Evolutionary conservation across 106 monocot species (phyloP), one percentile per base, ranked within the genome.

Genomic region (Acanthochlamys bracteata): DNA sequence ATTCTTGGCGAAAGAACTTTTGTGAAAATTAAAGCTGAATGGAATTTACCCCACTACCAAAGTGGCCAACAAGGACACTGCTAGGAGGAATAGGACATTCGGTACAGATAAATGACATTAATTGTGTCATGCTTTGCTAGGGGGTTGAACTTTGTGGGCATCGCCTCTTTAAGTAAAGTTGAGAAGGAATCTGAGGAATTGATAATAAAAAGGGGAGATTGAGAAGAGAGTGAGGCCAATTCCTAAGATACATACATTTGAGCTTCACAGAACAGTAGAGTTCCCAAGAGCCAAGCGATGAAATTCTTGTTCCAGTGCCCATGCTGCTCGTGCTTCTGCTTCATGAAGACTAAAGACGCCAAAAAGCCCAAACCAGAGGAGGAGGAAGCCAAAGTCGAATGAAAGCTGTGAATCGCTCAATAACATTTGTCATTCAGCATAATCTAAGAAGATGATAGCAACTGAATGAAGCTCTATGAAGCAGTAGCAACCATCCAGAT

Each of bases 311-410:
- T 78, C 55, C 72, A 78, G 57, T 67, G 42, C 39, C 72, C 77
- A 15, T 78, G 72, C 33, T 67, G 71, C 53, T 65, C 72, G 17
- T 78, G 77, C 59, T 77, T 77, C 66, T 78, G 73, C 73, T 78
- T 71, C 74, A 69, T 74, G 73, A 81, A 60, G 76, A 61, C 54
- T 21, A 73, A 65, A 56, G 52, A 63, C 63, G 60, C 42, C 71
- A 81, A 49, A 49, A 14, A 64, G 42, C 57, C 42, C 58, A 80
- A 65, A 39, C 52, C 10, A 23, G 69, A 76, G 39, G 62, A 56
- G 54, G 45, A 76, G n/a, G 62, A 56, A 69, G 45, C 54, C 13
- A 77, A 73, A 54, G 60, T 4, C 10, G 55, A 55, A 42, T 53
- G 25, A 57, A 21, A 55, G 20, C 55, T 10, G 9, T 51, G 20